Evolutionary conservation across 352 stramenopile species (phyloP), one percentile per base, ranked within the genome.

Genomic region (Phytophthora pini): DNA sequence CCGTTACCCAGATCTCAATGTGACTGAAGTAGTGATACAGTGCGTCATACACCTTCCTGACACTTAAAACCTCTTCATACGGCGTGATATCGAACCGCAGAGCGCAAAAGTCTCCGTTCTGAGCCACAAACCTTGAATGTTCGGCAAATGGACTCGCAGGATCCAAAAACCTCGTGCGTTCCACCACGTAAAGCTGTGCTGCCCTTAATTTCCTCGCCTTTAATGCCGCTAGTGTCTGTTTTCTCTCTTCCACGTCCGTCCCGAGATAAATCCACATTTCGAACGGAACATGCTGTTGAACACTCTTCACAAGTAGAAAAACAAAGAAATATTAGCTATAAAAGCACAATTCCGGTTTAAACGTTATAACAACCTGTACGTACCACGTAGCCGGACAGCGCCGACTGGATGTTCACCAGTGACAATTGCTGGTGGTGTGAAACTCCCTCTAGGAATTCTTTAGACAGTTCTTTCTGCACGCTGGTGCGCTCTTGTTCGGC

Each of bases 1-100:
- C 80, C 9, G 78, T 85, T 63, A 87, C 68, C 49, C 56, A 77
- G 52, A 89, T 86, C 61, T 89, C 80, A 43, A 87, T 72, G 53
- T 82, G 80, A 45, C 44, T 66, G 17, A 77, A 73, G 57, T 85
- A 87, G 43, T 75, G 79, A n/a, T 68, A 50, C 12, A 84, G 73
- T 3, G 68, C 76, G 26, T 89, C 76, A 47, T 79, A 86, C n/a
- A 89, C 72, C 8, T 72, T 67, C 12, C 52, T 54, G 5, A 86
- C 78, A 13, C 45, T 65, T 17, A 69, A 52, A 4, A 74, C 50
- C 5, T 57, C 68, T 17, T 71, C 68, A 24, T 84, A 79, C 46
- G 73, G 81, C 13, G 79, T 74, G 17, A 88, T 69, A 51, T 84
- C 77, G 34, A 84, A 88, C 11, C 72, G 65, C 32, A 84, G 56